These are phyloP conservation scores for Tuber brumale DNA, from an alignment of 495 filamentous ascomycete genomes.

Conservation along the genomic window DNA sequence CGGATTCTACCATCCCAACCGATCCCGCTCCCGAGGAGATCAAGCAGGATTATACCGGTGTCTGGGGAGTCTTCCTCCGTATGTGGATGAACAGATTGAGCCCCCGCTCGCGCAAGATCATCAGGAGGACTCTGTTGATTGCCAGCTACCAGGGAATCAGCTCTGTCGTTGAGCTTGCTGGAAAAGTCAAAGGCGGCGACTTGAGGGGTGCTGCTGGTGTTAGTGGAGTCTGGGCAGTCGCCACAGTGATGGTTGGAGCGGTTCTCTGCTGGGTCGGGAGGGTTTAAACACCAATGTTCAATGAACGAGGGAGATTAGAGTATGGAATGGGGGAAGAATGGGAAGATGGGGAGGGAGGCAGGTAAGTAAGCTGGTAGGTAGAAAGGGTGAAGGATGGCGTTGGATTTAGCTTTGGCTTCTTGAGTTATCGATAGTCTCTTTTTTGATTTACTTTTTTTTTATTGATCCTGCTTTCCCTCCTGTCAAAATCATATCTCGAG, in stretches of 20 bases:
- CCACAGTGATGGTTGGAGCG: slow-evolving; percentile 32
- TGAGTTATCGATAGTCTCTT: slow-evolving; percentile 1
- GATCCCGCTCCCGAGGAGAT: slow-evolving; percentile 12
- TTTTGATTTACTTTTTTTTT: slow-evolving; percentile 6
- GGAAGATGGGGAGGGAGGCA: background rate
- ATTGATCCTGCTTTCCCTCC: slow-evolving; percentile 7
- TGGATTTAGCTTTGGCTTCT: slow-evolving; percentile 20
- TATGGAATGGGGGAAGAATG: background rate
- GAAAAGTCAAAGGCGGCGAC: slow-evolving; percentile 36
- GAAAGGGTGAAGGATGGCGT: slow-evolving; percentile 19
- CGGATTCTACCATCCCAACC: slow-evolving; percentile 16
- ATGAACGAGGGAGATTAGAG: background rate
- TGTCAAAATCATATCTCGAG: background rate
- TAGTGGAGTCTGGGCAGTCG: slow-evolving; percentile 33
- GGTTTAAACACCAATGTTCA: slow-evolving; percentile 15
- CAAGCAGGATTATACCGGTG: slow-evolving; percentile 21
- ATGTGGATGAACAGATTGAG: slow-evolving; percentile 37
- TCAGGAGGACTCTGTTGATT: slow-evolving; percentile 35
- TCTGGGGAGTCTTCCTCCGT: slow-evolving; percentile 21
- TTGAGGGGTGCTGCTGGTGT: slow-evolving; percentile 30
- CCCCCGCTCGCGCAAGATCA: slow-evolving; percentile 31
- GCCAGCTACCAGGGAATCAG: slow-evolving; percentile 33
- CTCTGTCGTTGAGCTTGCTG: slow-evolving; percentile 28
- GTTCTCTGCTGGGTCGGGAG: slow-evolving; percentile 38
- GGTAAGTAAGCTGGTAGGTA: slow-evolving; percentile 10